Conservation (phyloP, 352 stramenopile genomes). For the Paralagenidium karlingii region DNA sequence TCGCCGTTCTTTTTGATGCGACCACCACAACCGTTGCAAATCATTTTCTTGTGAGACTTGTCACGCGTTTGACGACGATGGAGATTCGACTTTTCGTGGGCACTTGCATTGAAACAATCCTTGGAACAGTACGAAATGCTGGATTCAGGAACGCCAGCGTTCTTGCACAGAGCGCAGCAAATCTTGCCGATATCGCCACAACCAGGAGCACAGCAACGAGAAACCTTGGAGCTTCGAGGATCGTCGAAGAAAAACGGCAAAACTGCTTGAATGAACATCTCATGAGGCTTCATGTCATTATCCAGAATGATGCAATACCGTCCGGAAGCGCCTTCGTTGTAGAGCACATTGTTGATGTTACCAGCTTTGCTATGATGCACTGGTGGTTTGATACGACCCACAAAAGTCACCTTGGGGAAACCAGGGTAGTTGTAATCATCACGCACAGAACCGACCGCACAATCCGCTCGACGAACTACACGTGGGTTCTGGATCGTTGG, state of each 20-base stretch:
- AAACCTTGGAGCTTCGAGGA: constrained; percentile 54
- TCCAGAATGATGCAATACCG: constrained; percentile 68
- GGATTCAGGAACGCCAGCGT: constrained; percentile 38
- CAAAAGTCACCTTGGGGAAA: constrained; percentile 45
- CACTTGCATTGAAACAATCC: constrained; percentile 61
- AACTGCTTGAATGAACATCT: constrained; percentile 61
- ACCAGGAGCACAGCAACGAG: constrained; percentile 34
- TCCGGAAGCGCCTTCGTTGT: constrained; percentile 59
- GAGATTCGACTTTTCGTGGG: constrained; percentile 43
- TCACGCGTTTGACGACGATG: constrained; percentile 61
- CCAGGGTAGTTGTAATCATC: constrained; percentile 60
- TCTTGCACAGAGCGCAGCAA: constrained; percentile 51
- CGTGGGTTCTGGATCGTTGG: constrained; percentile 30
- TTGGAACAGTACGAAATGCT: constrained; percentile 72
- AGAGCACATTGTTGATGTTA: constrained; percentile 77
- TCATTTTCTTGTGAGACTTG: constrained; percentile 45
- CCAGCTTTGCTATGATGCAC: constrained; percentile 67
- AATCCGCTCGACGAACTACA: constrained; percentile 31
- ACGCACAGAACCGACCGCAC: constrained; percentile 45
- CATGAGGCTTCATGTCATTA: constrained; percentile 75
- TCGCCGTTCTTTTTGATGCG: constrained; percentile 56
- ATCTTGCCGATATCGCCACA: constrained; percentile 66
- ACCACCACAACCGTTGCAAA: constrained; percentile 38
- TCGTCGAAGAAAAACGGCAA: constrained; percentile 61
- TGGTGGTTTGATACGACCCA: constrained; percentile 48